These are phyloP conservation scores for Candida alai DNA, from an alignment of 805 yeast species.

Conservation along the genomic window DNA sequence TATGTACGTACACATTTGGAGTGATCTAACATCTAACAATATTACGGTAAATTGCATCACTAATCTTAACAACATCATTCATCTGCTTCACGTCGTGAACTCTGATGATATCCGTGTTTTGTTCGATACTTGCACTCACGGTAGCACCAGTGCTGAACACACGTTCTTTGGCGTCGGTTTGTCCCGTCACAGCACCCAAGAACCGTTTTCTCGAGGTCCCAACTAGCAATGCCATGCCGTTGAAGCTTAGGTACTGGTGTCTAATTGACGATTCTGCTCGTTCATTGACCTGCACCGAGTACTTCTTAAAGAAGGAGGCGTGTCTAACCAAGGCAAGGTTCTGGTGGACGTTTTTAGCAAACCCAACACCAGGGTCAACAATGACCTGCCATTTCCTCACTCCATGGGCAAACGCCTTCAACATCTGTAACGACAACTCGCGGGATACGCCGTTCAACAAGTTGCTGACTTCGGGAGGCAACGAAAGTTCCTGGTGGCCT, in stretches of 20 bases:
- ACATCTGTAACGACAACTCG: constrained; percentile 59
- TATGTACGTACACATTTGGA: background rate
- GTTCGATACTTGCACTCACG: constrained; percentile 67
- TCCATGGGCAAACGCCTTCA: constrained; percentile 56
- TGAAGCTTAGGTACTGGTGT: constrained; percentile 37
- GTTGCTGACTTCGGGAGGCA: constrained; percentile 20
- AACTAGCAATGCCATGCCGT: constrained; percentile 61
- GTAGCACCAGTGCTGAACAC: constrained; percentile 75
- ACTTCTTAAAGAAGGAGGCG: constrained; percentile 45
- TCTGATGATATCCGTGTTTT: constrained; percentile 74
- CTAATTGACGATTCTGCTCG: constrained; percentile 11
- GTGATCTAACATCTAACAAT: constrained; percentile 5
- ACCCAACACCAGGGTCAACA: constrained; percentile 94
- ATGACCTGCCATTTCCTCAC: constrained; percentile 87
- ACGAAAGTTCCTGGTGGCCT: constrained; percentile 18
- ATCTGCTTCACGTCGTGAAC: constrained; percentile 78
- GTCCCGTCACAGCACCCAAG: constrained; percentile 69
- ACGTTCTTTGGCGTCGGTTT: constrained; percentile 54
- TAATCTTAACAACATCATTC: constrained; percentile 44
- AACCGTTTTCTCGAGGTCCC: constrained; percentile 91
- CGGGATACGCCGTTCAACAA: constrained; percentile 56
- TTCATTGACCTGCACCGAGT: constrained; percentile 28
- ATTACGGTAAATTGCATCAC: constrained; percentile 67
- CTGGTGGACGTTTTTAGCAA: constrained; percentile 78
- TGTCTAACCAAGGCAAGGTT: constrained; percentile 63